Percentiles rank a stretch among this genome's conserved stretches.
phyloP scores from a whole-genome alignment of 2,329 filamentous ascomycete species.

The Davidsoniella eucalypti region DNA sequence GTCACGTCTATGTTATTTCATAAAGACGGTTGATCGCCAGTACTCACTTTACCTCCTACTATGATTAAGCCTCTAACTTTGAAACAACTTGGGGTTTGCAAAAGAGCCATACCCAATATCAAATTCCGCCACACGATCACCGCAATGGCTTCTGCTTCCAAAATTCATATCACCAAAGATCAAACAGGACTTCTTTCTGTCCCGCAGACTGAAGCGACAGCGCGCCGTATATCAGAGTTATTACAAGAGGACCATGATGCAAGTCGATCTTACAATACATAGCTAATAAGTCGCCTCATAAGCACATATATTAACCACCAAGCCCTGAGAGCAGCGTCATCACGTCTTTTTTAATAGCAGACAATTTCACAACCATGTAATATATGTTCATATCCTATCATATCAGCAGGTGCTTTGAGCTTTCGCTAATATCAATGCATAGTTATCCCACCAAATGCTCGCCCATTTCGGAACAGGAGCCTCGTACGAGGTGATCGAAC shows the following conservation, averaged over 20 bases:
- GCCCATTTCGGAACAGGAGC: constrained; percentile 64
- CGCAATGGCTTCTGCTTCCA: constrained; percentile 30
- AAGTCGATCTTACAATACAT: constrained; percentile 8
- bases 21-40: no score
- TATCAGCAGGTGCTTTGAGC: not conserved
- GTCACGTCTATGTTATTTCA: no score
- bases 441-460: constrained; percentile 59
- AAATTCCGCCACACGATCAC: not conserved
- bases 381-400: constrained; percentile 9
- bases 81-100: no score
- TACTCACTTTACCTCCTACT: no score
- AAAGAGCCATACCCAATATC: not conserved
- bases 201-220: constrained; percentile 38
- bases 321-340: constrained; percentile 26
- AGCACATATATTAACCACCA: not conserved
- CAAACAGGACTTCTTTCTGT: constrained; percentile 34
- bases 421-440: constrained; percentile 9
- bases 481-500: constrained; percentile 37
- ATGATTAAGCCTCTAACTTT: no score
- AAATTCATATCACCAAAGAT: constrained; percentile 29
- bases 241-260: constrained; percentile 60
- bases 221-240: constrained; percentile 46
- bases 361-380: constrained; percentile 69
- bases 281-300: not conserved
- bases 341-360: constrained; percentile 66